phyloP scores from a whole-genome alignment of 1,284 basidiomycete species.

The Coniferiporia weirii region DNA sequence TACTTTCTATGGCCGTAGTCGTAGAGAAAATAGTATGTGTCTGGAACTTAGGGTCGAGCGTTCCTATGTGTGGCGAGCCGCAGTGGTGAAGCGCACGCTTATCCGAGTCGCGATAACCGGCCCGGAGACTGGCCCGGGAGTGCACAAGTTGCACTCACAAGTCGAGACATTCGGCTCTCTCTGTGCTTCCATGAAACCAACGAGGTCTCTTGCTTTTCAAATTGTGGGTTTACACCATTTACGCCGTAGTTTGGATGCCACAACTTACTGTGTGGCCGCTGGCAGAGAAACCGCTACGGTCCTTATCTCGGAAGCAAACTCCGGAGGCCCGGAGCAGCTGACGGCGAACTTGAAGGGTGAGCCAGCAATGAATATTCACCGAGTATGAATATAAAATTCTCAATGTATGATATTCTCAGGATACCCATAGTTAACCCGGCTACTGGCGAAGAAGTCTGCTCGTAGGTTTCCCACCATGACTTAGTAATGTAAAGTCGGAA shows the following conservation, averaged over 20 bases:
- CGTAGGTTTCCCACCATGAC: conserved; percentile 36
- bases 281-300: conserved; percentile 7
- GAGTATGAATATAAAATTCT: background rate
- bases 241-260: background rate
- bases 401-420: conserved; percentile 27
- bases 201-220: background rate
- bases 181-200: conserved; percentile 6
- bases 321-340: background rate
- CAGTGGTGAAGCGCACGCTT: too few relatives aligned
- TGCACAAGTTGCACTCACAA: background rate
- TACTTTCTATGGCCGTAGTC: too few relatives aligned
- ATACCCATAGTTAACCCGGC: conserved; percentile 62
- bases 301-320: conserved; percentile 5
- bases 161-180: background rate
- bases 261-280: too few relatives aligned
- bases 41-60: too few relatives aligned
- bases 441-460: conserved; percentile 52
- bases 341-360: background rate
- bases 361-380: background rate
- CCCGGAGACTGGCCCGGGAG: too few relatives aligned
- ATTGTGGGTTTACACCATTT: background rate
- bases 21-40: too few relatives aligned
- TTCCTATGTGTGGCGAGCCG: too few relatives aligned
- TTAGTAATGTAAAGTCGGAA: background rate
- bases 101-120: too few relatives aligned